These are phyloP conservation scores for Amniculicola lignicola DNA, from an alignment of 495 filamentous ascomycete genomes.

Conservation along the genomic window DNA sequence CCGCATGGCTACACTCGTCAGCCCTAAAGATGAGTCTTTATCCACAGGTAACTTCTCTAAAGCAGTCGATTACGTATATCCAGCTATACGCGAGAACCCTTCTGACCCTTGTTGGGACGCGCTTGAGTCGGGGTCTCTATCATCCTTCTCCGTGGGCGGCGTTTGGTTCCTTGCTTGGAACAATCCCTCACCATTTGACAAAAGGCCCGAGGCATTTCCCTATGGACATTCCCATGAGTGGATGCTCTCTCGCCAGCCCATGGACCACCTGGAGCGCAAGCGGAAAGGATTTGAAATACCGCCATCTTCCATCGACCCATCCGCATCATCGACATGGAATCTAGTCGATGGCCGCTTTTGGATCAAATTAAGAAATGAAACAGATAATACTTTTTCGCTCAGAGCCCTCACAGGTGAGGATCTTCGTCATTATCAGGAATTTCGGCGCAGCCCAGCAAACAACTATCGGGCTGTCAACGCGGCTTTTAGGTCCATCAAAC, in stretches of 20 bases:
- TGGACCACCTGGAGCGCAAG: not conserved
- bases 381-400: not conserved
- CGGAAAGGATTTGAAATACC: not conserved
- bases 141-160: conserved; percentile 11
- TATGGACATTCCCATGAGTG: not conserved
- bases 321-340: conserved; percentile 6
- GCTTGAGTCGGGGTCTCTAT: not conserved
- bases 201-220: not conserved
- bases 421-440: not conserved
- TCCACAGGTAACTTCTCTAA: conserved; percentile 1
- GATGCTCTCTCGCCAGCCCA: conserved; percentile 49
- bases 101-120: not conserved
- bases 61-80: conserved; percentile 10
- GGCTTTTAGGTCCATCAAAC: conserved; percentile 6
- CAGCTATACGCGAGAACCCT: not conserved
- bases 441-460: not conserved
- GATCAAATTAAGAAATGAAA: conserved; percentile 56
- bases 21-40: not conserved
- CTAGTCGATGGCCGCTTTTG: conserved; percentile 85
- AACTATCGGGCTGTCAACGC: not conserved
- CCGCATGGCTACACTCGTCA: conserved; percentile 9
- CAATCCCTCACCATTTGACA: not conserved
- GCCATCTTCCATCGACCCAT: not conserved
- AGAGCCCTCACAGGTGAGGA: conserved; percentile 16
- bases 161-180: conserved; percentile 4